Base-by-base conservation (phyloP, 2,329 filamentous ascomycete species). In the Orbilia oligospora region DNA sequence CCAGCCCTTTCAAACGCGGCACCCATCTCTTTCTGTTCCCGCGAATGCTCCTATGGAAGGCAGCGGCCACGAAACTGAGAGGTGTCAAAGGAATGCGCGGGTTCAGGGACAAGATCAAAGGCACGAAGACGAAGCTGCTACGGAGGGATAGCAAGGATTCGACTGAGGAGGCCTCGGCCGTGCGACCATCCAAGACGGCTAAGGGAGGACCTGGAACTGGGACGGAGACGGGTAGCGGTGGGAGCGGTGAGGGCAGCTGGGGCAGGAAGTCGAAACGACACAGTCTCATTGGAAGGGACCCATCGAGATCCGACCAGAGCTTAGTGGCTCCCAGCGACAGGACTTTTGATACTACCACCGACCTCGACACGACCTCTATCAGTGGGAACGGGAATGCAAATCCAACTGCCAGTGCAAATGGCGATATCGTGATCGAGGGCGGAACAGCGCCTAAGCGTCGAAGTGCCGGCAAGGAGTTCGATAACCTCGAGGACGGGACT, bases 11-110 rank as follows among this genome's bases (percentile, higher is more conserved):
- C 65, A 24, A 68, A 63, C 72, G 72, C 65, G 72, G 65, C 72
- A 56, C 44, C 44, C 63, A 58, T 70, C 56, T 49, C 36, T 51
- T 48, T 33, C 36, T 36, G 36, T 46, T 71, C 51, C 67, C 61
- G 73, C 68, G 75, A 72, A 78, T 78, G 75, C 75, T 68, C 68
- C 75, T 78, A 78, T 78, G 75, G 75, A 78, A 78, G 68, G 55
- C 75, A 61, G 75, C 75, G 75, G 75, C 75, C 75, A 72, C 68
- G 61, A 78, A 78, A 72, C 53, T 78, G 61, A 78, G 75, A 72
- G 75, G 68, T 64, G 75, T 78, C 68, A 78, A 71, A 63, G 75
- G 75, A 51, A 78, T 78, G 75, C 75, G 75, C 33, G 75, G 75
- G 36, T 72, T 78, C 55, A 71, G 75, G 53, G 75, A 78, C 68